phyloP scores from a whole-genome alignment of 2,329 filamentous ascomycete species.

The Huntiella abstrusa region DNA sequence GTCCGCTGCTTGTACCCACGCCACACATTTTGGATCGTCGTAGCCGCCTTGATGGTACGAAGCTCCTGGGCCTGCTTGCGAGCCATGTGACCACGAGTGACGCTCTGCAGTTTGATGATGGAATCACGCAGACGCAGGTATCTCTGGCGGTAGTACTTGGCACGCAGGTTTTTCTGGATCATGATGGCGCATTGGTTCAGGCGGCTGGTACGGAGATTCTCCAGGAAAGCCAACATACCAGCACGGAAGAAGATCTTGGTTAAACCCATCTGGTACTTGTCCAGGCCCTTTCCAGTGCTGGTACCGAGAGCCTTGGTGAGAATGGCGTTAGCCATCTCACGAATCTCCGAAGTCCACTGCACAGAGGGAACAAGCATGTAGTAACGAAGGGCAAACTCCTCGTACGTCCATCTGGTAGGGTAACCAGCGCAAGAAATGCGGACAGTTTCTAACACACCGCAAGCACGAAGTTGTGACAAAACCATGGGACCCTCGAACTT shows the following conservation, averaged over 20 bases:
- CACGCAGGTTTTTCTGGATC: conserved; percentile 95
- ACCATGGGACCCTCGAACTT: conserved; percentile 99
- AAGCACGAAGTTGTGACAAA: conserved; percentile 86
- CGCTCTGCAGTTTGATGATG: conserved; percentile 63
- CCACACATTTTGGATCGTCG: conserved; percentile 90
- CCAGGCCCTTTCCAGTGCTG: conserved; percentile 51
- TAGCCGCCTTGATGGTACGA: conserved; percentile 69
- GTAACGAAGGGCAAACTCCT: conserved; percentile 92
- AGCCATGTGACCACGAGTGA: conserved; percentile 58
- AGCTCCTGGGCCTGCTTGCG: conserved; percentile 62
- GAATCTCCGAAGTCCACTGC: conserved; percentile 85
- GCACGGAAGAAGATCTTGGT: conserved; percentile 99
- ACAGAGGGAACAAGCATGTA: conserved; percentile 90
- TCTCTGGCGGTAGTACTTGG: conserved; percentile 83
- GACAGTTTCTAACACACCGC: conserved; percentile 95
- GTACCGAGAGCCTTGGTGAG: conserved; percentile 72
- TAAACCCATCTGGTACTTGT: conserved; percentile 94
- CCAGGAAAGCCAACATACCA: conserved; percentile 94
- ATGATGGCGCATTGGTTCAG: conserved; percentile 89
- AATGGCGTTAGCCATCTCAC: conserved; percentile 85
- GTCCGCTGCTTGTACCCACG: conserved; percentile 79
- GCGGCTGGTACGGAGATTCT: conserved; percentile 77
- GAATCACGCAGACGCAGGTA: conserved; percentile 75
- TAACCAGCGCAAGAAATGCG: conserved; percentile 95
- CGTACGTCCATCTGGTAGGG: conserved; percentile 94